A percentile compares a stretch with the other conserved stretches of the same genome.
Evolutionary conservation across 2,329 filamentous ascomycete species (phyloP).

Genomic region (Penicillium paneum): DNA sequence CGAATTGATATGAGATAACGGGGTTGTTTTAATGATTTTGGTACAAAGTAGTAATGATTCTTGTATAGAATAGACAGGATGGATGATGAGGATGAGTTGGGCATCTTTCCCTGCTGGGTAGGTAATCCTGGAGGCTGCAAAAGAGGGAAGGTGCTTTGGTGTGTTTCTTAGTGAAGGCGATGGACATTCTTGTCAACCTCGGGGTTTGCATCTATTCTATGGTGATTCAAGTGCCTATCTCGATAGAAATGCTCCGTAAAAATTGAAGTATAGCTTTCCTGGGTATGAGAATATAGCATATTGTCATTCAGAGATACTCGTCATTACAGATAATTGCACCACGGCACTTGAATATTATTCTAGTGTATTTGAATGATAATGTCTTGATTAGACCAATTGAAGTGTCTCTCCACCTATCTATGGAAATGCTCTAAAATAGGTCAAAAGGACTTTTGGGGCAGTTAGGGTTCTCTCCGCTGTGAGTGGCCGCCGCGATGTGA

Average conservation of each 20-base stretch:
- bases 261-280: too few relatives aligned
- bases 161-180: not conserved
- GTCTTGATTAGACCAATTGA: not conserved
- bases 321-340: not conserved
- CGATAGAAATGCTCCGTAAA: not conserved
- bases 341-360: too few relatives aligned
- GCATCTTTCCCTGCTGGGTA: not conserved
- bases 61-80: not conserved
- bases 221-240: too few relatives aligned
- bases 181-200: not conserved
- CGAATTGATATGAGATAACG: not conserved
- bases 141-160: not conserved
- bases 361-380: not conserved
- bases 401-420: too few relatives aligned
- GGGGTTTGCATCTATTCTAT: too few relatives aligned
- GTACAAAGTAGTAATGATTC: too few relatives aligned
- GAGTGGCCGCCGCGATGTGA: constrained; percentile 23
- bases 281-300: too few relatives aligned
- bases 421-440: not conserved
- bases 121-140: not conserved
- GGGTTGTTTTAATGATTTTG: not conserved
- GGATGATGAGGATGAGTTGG: not conserved
- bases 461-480: constrained; percentile 3
- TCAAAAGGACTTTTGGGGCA: not conserved
- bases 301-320: not conserved